Evolutionary conservation across 441 rosid genomes (phyloP), one percentile per base, ranked within the genome.

Genomic region (Adansonia gregorii): DNA sequence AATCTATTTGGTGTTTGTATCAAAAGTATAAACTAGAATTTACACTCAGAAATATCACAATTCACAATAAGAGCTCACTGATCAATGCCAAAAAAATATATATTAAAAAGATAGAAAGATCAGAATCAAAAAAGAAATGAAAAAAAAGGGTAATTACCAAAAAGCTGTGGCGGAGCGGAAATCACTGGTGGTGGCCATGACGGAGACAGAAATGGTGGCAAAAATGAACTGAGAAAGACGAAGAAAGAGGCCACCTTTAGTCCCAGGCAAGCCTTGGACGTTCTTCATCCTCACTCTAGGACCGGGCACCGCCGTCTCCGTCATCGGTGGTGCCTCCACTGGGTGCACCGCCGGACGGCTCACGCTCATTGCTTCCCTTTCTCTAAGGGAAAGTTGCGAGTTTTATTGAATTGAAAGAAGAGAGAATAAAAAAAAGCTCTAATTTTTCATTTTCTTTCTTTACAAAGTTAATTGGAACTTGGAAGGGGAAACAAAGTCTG

Each of bases 181-280:
- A 61, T 91, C 97, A 70, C 60, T 73, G 79, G 97, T 86, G 82
- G 95, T 82, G 82, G 83, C 84, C 98, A 91, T 94, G 83, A 89
- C 93, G 78, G 81, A 84, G 80, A 89, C 83, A 74, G 97, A 87
- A 67, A 89, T 78, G 48, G 82, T 67, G 52, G 92, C 91, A 31
- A 92, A 88, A 20, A 82, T 68, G 81, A 89, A 87, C 79, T 91
- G 97, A 48, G 58, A 76, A 84, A 90, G 85, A 15, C 97, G 94
- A 71, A 93, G 89, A 71, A 83, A 56, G 17, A 93, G 90, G 52
- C 97, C 93, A 6, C 95, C 98, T 59, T 78, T 78, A 7, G 97
- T 94, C 67, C 98, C 98, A 3, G 97, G 93, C 97, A 90, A 91
- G 45, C 97, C 97, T 59, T 93, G 97, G 14, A 89, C 73, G 78